Base-by-base conservation (phyloP, 352 stramenopile species). In the Pythium guiyangense region DNA sequence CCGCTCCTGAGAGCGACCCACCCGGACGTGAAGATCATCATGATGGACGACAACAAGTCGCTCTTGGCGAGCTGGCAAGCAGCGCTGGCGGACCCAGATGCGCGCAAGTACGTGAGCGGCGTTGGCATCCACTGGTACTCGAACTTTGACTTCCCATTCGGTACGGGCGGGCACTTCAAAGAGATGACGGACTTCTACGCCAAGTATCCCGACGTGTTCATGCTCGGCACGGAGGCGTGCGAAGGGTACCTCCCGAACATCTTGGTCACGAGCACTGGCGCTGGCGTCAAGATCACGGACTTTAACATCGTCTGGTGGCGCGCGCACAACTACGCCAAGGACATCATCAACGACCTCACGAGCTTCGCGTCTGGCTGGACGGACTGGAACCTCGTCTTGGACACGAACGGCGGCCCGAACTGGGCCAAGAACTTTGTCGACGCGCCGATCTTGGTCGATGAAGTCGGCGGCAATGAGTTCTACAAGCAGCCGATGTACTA, bases 51-150 rank as follows among this genome's bases (percentile, higher is more conserved):
- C 66, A 86, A 96, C 45, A 96, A 93, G 60, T 68, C 78, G 6
- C 54, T 70, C 27, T 59, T 95, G 22, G 25, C 72, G 8, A 57
- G 69, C 6, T 73, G 77, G 34, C 57, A 69, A 17, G 66, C 71
- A 5, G 65, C 68, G 17, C 69, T 86, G 25, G 53, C 73, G 14
- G 74, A 88, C 35, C 20, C 66, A 0, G 79, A 89, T 4, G 56
- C 71, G 3, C 54, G 69, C 18, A 66, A 89, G 58, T 97, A 93
- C 66, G 70, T 97, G n/a, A 74, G 79, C 12, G 88, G 88, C 6
- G 62, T 96, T 11, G 88, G 77, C 2, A 86, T 94, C 52, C 88
- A 97, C 71, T 97, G 88, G 85, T 93, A 95, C 71, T 71, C 66
- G 57, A 77, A 86, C 52, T 54, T 84, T 2, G 74, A 88, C 59